Evolutionary conservation across 176 grass and related monocot genomes (phyloP), one percentile per base, ranked within the genome.

Genomic region (Typha latifolia): DNA sequence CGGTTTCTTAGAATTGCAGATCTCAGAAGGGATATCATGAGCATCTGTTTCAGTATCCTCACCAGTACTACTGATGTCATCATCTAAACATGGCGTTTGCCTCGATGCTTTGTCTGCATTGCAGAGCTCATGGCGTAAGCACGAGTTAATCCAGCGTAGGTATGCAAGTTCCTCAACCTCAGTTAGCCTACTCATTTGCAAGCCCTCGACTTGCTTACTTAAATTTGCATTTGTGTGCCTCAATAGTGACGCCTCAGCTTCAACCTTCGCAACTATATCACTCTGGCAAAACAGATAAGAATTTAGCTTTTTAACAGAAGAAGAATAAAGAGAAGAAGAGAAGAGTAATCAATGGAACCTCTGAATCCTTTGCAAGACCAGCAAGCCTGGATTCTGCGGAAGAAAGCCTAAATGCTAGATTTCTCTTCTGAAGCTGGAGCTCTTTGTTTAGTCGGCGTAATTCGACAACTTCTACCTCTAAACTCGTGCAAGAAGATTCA

Each of bases 91-190:
- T 12, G 53, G 32, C n/a, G 49, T 78, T 86, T 65, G 52, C 73
- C 68, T 76, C 7, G 79, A 62, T 71, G 56, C 71, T 83, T 99
- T 90, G 74, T 99, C 94, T 19, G 89, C 86, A 63, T 84, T 89
- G 79, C 80, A 78, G 19, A 99, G 89, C 65, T 99, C 89, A 66
- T 87, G 94, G 14, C 94, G 83, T 70, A 93, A 79, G 64, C 94
- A 99, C 19, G 94, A 99, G 78, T 99, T 99, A 67, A 99, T 89
- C 94, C 94, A 99, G 1, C 94, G 76, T 70, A 99, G 94, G 70
- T 99, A 99, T 66, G 94, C 94, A 76, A 99, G 94, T 73, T 99
- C 94, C 73, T 99, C 94, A 74, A 99, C 94, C 72, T 99, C 94
- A 13, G 90, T 99, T 62, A 99, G 74, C 18, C 89, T 70, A 70